Evolutionary conservation across 1,139 yeast genomes (phyloP).

Genomic region (Schwanniomyces etchellsii): DNA sequence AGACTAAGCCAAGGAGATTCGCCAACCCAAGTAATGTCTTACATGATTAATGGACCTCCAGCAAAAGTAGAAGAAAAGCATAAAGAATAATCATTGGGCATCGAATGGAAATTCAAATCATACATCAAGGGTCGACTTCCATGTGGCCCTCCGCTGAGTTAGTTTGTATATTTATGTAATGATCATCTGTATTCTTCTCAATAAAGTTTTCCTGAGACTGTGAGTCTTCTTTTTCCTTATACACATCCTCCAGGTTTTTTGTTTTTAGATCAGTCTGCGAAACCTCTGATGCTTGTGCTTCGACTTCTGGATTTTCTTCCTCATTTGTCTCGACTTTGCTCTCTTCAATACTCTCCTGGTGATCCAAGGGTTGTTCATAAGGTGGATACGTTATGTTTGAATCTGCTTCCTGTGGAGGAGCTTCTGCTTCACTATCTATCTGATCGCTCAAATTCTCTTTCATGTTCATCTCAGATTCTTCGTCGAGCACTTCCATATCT

Average conservation of each 20-base stretch:
- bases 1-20: slow-evolving; percentile 49
- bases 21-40: slow-evolving; percentile 47
- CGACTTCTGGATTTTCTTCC: neutral
- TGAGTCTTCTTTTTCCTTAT: neutral
- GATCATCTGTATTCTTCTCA: neutral
- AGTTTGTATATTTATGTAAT: neutral
- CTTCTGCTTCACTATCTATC: too few species aligned
- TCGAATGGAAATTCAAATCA: too few species aligned
- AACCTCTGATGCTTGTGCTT: too few species aligned
- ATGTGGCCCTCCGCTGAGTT: slow-evolving; percentile 4
- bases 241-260: neutral
- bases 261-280: too few species aligned
- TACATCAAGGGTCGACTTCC: slow-evolving; percentile 9
- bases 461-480: neutral
- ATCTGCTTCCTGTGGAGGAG: too few species aligned
- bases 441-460: too few species aligned
- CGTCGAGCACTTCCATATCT: neutral
- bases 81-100: too few species aligned
- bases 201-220: too few species aligned
- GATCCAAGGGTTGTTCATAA: too few species aligned
- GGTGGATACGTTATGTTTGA: too few species aligned
- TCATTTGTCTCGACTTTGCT: slow-evolving; percentile 1
- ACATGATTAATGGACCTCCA: slow-evolving; percentile 49
- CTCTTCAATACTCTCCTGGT: neutral
- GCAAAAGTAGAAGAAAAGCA: neutral